Evolutionary conservation across 2,329 filamentous ascomycete genomes (phyloP).

Genomic region (Diaporthe sp.): DNA sequence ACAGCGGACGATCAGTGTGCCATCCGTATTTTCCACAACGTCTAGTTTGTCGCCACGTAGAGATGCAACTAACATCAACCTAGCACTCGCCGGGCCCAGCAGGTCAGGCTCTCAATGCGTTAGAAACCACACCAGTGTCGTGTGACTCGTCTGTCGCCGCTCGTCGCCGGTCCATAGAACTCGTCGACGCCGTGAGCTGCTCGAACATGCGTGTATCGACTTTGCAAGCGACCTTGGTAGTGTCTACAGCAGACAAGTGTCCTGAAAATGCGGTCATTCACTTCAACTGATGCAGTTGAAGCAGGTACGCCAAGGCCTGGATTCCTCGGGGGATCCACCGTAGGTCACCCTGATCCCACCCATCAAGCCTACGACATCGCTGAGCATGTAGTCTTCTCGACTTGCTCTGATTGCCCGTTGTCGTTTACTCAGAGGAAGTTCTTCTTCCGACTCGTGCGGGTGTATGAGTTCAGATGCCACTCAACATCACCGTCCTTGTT

Average conservation of each 20-base stretch:
- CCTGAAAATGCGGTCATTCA: not conserved
- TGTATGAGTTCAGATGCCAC: constrained; percentile 97
- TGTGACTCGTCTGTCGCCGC: not conserved
- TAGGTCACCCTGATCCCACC: not conserved
- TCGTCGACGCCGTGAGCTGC: not conserved
- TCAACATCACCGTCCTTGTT: constrained; percentile 96
- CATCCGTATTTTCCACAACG: not conserved
- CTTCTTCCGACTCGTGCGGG: constrained; percentile 93
- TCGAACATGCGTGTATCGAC: not conserved
- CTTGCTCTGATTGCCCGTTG: not conserved
- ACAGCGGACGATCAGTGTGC: not conserved
- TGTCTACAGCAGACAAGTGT: not conserved
- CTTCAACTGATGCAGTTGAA: not conserved
- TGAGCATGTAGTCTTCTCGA: not conserved
- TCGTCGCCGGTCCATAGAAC: not conserved
- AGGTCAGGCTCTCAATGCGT: not conserved
- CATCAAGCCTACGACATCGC: not conserved
- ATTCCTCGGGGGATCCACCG: not conserved
- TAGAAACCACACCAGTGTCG: too few relatives aligned
- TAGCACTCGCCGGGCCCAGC: not conserved
- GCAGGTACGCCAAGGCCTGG: not conserved
- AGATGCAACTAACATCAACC: not conserved
- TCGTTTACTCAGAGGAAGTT: constrained; percentile 78
- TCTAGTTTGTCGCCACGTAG: not conserved
- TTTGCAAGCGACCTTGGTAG: not conserved